These are phyloP conservation scores for Eucalyptus fibrosa DNA, from an alignment of 345 rosid species.

Conservation along the genomic window DNA sequence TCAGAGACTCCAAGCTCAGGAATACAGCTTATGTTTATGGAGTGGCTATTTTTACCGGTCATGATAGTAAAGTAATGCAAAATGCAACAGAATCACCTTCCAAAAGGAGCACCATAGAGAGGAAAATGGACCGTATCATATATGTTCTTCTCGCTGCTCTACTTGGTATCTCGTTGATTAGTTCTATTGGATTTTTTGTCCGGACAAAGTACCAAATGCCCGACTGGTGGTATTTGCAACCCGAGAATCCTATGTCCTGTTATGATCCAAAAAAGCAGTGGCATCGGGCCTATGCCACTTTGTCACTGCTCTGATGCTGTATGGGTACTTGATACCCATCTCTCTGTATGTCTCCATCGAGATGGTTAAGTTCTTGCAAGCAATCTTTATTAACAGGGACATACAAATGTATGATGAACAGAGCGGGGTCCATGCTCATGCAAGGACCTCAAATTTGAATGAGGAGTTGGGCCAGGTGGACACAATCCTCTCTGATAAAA, in stretches of 20 bases:
- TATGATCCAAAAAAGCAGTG: slow-evolving; percentile 51
- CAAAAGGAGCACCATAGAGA: slow-evolving; percentile 85
- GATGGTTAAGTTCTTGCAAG: slow-evolving; percentile 95
- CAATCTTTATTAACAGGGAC: slow-evolving; percentile 85
- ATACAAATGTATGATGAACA: slow-evolving; percentile 81
- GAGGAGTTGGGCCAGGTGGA: slow-evolving; percentile 99
- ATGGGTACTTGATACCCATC: slow-evolving; percentile 96
- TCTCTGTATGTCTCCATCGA: slow-evolving; percentile 96
- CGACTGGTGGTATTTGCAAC: slow-evolving; percentile 72
- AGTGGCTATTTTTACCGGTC: slow-evolving; percentile 78
- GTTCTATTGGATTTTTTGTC: slow-evolving; percentile 84
- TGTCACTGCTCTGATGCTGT: slow-evolving; percentile 88
- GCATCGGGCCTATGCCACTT: slow-evolving; percentile 71
- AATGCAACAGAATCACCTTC: slow-evolving; percentile 88
- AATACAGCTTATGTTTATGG: slow-evolving; percentile 87
- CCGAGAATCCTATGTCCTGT: slow-evolving; percentile 23
- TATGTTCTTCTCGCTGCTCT: slow-evolving; percentile 75
- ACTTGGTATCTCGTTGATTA: slow-evolving; percentile 60
- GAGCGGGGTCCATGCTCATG: slow-evolving; percentile 72
- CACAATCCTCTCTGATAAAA: slow-evolving; percentile 94
- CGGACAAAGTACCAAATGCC: slow-evolving; percentile 70
- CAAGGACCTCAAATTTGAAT: slow-evolving; percentile 91
- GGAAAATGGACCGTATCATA: slow-evolving; percentile 87
- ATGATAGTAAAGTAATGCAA: slow-evolving; percentile 96
- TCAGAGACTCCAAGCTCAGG: slow-evolving; percentile 96